Base-by-base conservation (phyloP, 202 grass and related monocot genomes). In the Saccharum hybrid region DNA sequence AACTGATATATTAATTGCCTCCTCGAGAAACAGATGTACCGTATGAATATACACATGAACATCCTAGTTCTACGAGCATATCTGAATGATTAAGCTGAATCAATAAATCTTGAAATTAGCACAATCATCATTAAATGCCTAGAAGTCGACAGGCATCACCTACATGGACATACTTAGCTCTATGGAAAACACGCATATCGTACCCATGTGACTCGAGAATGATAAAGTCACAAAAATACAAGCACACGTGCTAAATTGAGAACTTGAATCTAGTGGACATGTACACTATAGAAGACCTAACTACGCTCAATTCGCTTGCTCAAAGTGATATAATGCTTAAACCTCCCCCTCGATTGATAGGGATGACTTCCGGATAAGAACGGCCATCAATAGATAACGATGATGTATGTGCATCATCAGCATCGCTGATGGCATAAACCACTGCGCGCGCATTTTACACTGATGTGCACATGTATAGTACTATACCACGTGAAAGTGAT, bases 331-430 rank as follows among this genome's bases (percentile, higher is more conserved):
- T 42, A 40, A 12, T 41, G 66, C 21, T 72, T 13, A 62, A 63
- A 4, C 21, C 26, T 13, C 52, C 60, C 22, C 51, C 5, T 54
- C 15, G 6, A 54, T 19, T 54, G 16, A 54, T 54, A 7, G 3
- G 56, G 18, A 81, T 81, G 45, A 23, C 39, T 71, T 81, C 22
- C 11, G 78, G 59, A 73, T 89, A 77, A 77, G 78, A 72, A 63
- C 38, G 73, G 1, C 54, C 14, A 12, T 63, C 22, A 72, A 26
- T 66, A 38, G 2, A 15, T 3, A 41, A 33, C 33, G 15, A 51
- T 75, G 40, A 63, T 69, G 18, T 22, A 34, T 76, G 52, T 42
- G 15, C 48, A 51, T 51, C 21, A 23, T 71, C 54, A 63, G 22
- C 19, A 57, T 40, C 40, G 67, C 66, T 69, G 66, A 69, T 23